Conservation (phyloP, 2,329 filamentous ascomycete genomes). For the Colletotrichum sp. region DNA sequence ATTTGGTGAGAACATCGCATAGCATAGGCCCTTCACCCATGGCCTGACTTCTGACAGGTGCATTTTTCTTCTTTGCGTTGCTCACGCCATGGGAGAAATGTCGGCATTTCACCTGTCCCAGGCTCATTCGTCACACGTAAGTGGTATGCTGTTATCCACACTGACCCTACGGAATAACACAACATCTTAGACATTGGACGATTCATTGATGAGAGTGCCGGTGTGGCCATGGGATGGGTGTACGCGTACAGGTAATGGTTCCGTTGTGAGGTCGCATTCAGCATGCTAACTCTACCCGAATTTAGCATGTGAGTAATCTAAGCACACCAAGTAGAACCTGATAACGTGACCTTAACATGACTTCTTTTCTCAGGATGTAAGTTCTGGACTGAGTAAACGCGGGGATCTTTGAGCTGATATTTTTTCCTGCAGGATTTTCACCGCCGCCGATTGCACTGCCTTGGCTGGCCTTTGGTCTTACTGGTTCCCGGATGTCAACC, state of each 20-base stretch:
- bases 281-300: background rate
- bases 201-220: background rate
- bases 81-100: background rate
- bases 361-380: background rate
- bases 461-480: background rate
- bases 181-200: background rate
- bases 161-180: background rate
- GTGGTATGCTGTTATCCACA: background rate
- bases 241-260: background rate
- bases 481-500: background rate
- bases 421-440: background rate
- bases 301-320: background rate
- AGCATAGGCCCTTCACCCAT: background rate
- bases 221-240: background rate
- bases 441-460: background rate
- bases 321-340: background rate
- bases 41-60: background rate
- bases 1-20: background rate
- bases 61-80: background rate
- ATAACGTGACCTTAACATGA: background rate
- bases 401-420: background rate
- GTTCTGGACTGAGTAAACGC: accelerated
- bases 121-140: background rate
- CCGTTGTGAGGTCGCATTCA: background rate
- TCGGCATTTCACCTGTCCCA: background rate